A percentile compares a stretch with the other conserved stretches of the same genome.
These are phyloP conservation scores for Bifiguratus adelaidae DNA, from an alignment of 192 early-diverging fungal species.

Conservation along the genomic window DNA sequence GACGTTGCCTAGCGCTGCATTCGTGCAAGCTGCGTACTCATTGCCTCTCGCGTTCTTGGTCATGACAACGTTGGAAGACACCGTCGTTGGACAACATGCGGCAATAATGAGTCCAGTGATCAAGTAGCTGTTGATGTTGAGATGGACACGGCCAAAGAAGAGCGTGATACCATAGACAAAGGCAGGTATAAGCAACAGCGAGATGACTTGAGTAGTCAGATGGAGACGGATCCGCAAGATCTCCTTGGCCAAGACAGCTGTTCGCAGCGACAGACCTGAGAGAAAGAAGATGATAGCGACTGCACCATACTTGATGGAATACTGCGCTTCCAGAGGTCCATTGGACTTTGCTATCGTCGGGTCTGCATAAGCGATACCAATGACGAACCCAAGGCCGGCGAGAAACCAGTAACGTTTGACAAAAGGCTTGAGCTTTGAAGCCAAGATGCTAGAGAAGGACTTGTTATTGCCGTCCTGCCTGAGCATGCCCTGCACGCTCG, in stretches of 20 bases:
- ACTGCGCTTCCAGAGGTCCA: constrained; percentile 40
- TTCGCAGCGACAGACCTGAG: constrained; percentile 21
- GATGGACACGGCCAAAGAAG: constrained; percentile 30
- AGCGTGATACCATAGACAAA: constrained; percentile 44
- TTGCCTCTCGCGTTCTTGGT: constrained; percentile 56
- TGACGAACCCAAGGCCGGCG: constrained; percentile 48
- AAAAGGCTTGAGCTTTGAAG: constrained; percentile 26
- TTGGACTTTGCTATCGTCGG: constrained; percentile 45
- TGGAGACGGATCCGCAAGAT: constrained; percentile 37
- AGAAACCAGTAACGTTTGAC: constrained; percentile 50
- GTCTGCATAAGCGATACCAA: constrained; percentile 48
- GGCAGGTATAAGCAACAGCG: constrained; percentile 44
- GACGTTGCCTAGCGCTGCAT: constrained; percentile 62
- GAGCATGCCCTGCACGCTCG: no score
- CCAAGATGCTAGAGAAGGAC: no score
- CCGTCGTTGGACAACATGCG: constrained; percentile 56
- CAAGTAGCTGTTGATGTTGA: constrained; percentile 36
- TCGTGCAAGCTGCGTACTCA: constrained; percentile 53
- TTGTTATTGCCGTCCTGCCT: no score
- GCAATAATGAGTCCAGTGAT: constrained; percentile 54
- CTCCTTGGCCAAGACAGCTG: constrained; percentile 12
- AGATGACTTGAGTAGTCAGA: constrained; percentile 47
- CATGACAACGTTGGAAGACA: constrained; percentile 72
- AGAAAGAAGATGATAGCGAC: constrained; percentile 26
- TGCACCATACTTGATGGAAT: constrained; percentile 55